Percentiles rank a stretch among this genome's conserved stretches.
phyloP scores from a whole-genome alignment of 73 alveolate genomes.

The Blepharisma japonicum region DNA sequence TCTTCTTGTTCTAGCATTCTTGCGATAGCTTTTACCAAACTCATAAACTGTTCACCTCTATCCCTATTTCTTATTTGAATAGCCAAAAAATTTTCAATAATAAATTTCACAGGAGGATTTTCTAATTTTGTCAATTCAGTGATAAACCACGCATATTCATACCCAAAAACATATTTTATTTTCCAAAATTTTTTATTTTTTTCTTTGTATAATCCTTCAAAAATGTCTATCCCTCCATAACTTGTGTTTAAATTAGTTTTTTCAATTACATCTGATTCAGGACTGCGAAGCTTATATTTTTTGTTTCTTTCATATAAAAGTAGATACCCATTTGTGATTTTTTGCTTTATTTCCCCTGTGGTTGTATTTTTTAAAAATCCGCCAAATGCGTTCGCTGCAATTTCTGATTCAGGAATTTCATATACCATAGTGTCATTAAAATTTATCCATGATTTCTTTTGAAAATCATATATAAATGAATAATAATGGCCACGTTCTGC shows the following conservation, averaged over 20 bases:
- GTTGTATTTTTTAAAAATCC: conserved; percentile 36
- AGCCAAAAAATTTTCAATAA: neutral
- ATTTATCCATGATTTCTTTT: conserved; percentile 39
- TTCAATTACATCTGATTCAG: conserved; percentile 14
- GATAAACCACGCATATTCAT: conserved; percentile 6
- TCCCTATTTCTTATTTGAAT: conserved; percentile 11
- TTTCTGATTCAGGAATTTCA: conserved; percentile 70
- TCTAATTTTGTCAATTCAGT: neutral
- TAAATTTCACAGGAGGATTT: neutral
- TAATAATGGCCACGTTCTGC: conserved; percentile 98
- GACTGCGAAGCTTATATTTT: neutral
- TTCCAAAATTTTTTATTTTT: conserved; percentile 27
- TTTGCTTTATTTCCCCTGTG: conserved; percentile 22
- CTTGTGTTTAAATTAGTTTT: neutral
- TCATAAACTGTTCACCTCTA: neutral
- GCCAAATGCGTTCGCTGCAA: conserved; percentile 93
- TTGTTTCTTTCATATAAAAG: conserved; percentile 72
- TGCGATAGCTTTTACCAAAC: neutral
- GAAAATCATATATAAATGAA: conserved; percentile 76
- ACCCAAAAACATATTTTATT: neutral
- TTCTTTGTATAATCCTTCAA: neutral
- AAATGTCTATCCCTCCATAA: neutral
- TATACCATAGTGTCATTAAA: conserved; percentile 59
- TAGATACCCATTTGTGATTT: conserved; percentile 72
- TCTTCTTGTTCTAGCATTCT: neutral